These are phyloP conservation scores for Venturia nashicola DNA, from an alignment of 2,329 filamentous ascomycete species.

Conservation along the genomic window DNA sequence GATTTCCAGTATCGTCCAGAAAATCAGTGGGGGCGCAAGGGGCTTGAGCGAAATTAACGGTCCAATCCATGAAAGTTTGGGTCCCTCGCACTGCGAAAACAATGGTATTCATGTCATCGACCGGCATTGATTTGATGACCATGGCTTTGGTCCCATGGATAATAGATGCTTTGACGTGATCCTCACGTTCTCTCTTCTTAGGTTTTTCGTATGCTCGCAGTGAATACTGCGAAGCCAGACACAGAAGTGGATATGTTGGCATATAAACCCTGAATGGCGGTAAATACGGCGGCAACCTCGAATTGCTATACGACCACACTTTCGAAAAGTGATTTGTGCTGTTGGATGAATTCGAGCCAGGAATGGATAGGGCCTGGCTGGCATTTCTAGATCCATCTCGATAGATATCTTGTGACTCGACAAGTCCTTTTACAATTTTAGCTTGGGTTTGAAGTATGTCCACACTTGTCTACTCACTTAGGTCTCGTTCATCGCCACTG, in stretches of 20 bases:
- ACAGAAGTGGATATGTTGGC: constrained; percentile 64
- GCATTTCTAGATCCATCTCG: not conserved
- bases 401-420: not conserved
- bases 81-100: constrained; percentile 77
- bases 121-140: constrained; percentile 68
- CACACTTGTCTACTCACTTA: constrained; percentile 30
- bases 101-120: constrained; percentile 66
- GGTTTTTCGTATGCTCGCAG: constrained; percentile 61
- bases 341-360: constrained; percentile 11
- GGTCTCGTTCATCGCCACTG: constrained; percentile 39
- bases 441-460: constrained; percentile 13
- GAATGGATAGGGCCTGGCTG: not conserved
- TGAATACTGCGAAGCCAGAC: constrained; percentile 67
- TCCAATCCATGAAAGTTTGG: constrained; percentile 74
- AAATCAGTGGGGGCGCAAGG: constrained; percentile 57
- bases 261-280: constrained; percentile 60
- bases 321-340: constrained; percentile 45
- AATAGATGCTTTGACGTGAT: constrained; percentile 61
- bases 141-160: constrained; percentile 69
- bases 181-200: constrained; percentile 48
- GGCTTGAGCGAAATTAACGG: constrained; percentile 63
- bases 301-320: constrained; percentile 68
- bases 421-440: not conserved
- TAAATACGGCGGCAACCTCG: constrained; percentile 55
- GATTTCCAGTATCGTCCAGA: constrained; percentile 64